Percentiles rank a stretch among this genome's conserved stretches.
Conservation (phyloP, 345 rosid genomes). For the rapeseed (Brassica napus) region DNA sequence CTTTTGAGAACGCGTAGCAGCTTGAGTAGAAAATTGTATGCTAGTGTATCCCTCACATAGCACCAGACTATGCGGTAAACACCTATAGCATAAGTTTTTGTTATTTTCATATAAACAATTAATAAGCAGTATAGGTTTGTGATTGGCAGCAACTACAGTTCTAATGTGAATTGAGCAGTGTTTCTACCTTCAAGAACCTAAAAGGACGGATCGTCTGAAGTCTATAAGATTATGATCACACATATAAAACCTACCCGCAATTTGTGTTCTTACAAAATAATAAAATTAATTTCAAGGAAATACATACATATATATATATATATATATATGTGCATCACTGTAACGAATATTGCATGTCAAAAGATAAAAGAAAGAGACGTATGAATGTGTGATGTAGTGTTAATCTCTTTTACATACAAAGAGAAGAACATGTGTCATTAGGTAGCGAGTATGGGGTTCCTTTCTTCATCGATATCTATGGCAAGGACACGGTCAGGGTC, state of each 20-base stretch:
- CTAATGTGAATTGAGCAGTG: background rate
- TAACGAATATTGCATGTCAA: constrained; percentile 5
- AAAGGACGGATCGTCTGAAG: background rate
- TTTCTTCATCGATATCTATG: constrained; percentile 77
- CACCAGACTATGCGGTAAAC: background rate
- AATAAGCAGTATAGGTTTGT: background rate
- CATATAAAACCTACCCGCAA: background rate
- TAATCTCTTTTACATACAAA: constrained; percentile 11
- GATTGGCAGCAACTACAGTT: background rate
- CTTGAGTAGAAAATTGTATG: background rate
- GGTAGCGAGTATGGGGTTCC: constrained; percentile 69
- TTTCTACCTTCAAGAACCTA: background rate
- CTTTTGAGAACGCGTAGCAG: background rate
- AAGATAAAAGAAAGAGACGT: background rate
- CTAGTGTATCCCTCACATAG: background rate
- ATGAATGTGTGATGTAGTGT: background rate
- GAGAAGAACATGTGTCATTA: background rate
- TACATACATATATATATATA: background rate
- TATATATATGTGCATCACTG: background rate
- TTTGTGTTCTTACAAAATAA: background rate
- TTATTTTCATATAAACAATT: background rate
- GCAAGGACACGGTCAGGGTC: constrained; percentile 59
- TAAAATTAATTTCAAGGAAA: background rate
- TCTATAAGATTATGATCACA: background rate
- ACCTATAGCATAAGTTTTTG: background rate